A percentile compares a stretch with the other conserved stretches of the same genome.
Evolutionary conservation across 75 land plant species (phyloP).

Genomic region (Adiantum capillusveneris): DNA sequence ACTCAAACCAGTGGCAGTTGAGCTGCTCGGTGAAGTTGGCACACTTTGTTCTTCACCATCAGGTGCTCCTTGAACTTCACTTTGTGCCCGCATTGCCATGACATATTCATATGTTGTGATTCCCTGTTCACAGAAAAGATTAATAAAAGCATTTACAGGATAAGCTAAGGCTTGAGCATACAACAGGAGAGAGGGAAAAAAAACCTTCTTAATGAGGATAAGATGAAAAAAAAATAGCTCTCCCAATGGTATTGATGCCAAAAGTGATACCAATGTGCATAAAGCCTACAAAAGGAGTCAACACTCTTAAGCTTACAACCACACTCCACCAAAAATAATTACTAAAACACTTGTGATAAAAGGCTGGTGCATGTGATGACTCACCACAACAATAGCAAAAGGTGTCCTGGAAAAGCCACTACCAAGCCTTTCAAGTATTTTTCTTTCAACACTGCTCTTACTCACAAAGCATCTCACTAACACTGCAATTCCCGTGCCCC

Average conservation of each 20-base stretch:
- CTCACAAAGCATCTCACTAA: constrained; percentile 80
- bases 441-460: constrained; percentile 37
- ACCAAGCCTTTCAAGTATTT: constrained; percentile 60
- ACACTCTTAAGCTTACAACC: too few species aligned
- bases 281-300: constrained; percentile 70
- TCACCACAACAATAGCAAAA: constrained; percentile 78
- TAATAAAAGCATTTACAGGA: not conserved
- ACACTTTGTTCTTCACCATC: constrained; percentile 50
- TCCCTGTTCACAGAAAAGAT: constrained; percentile 40
- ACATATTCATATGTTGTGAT: constrained; percentile 98
- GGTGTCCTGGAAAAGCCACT: constrained; percentile 62
- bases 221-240: constrained; percentile 93
- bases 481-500: constrained; percentile 71
- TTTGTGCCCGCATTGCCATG: constrained; percentile 85
- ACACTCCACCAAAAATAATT: too few species aligned
- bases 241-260: constrained; percentile 71
- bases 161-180: too few species aligned
- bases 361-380: too few species aligned
- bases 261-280: constrained; percentile 61
- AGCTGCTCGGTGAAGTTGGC: constrained; percentile 59
- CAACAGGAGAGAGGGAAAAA: not conserved
- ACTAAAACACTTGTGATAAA: too few species aligned
- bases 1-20: constrained; percentile 85
- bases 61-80: constrained; percentile 50
- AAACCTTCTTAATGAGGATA: constrained; percentile 80